Percentiles rank a stretch among this genome's conserved stretches.
phyloP scores from a whole-genome alignment of 1,139 yeast species.

The Sugiyamaella grinbergsii region DNA sequence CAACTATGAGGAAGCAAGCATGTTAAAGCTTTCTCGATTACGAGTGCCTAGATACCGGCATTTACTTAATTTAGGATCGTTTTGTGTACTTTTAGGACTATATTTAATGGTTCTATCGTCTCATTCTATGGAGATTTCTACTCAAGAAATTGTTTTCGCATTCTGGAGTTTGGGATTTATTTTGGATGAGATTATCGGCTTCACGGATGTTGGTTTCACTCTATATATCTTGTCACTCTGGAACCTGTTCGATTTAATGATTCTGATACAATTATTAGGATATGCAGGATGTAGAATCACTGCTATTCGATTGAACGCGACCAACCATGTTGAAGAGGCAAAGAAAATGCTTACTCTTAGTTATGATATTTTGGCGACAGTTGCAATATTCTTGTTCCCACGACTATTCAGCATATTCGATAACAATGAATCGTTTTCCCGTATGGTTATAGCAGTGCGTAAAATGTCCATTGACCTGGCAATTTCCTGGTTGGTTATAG shows the following conservation, averaged over 20 bases:
- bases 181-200: constrained; percentile 44
- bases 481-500: constrained; percentile 55
- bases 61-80: constrained; percentile 46
- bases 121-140: constrained; percentile 28
- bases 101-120: constrained; percentile 40
- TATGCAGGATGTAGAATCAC: constrained; percentile 35
- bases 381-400: constrained; percentile 58
- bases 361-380: constrained; percentile 51
- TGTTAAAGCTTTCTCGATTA: constrained; percentile 44
- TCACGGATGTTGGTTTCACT: constrained; percentile 43
- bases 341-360: constrained; percentile 38
- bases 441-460: constrained; percentile 55
- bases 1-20: constrained; percentile 42
- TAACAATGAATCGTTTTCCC: constrained; percentile 56
- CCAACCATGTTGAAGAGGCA: constrained; percentile 21
- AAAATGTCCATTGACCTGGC: constrained; percentile 58
- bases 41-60: constrained; percentile 47
- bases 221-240: constrained; percentile 45
- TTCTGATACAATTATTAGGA: constrained; percentile 37
- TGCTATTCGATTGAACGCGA: constrained; percentile 27
- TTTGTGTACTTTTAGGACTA: constrained; percentile 40
- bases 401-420: constrained; percentile 57
- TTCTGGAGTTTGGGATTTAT: constrained; percentile 45
- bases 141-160: constrained; percentile 39
- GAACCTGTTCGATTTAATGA: constrained; percentile 45